phyloP scores from a whole-genome alignment of 306 rosid species.

The Cucumis cinereus region DNA sequence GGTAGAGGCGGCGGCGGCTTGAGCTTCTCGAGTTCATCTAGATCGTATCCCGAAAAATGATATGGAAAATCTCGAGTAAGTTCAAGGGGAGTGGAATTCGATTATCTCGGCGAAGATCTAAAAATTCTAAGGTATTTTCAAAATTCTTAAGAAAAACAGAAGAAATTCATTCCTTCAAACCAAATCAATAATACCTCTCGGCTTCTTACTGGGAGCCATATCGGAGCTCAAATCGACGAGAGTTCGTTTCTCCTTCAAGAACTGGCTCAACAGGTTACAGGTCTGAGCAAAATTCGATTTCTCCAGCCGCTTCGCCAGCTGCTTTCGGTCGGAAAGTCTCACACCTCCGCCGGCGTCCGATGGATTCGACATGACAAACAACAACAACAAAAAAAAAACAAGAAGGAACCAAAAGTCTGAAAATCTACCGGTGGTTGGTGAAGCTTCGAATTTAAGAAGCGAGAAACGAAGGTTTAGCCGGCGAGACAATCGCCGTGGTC shows the following conservation, averaged over 20 bases:
- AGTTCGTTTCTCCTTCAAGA: conserved; percentile 60
- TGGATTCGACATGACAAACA: neutral
- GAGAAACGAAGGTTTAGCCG: neutral
- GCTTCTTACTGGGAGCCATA: neutral
- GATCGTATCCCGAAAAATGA: neutral
- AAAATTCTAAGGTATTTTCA: neutral
- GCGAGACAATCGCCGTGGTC: neutral
- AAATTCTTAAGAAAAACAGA: neutral
- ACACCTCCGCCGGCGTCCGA: neutral
- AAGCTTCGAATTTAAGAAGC: neutral
- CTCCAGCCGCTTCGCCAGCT: conserved; percentile 36
- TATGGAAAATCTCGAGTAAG: neutral
- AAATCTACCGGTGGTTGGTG: neutral
- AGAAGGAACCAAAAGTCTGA: neutral
- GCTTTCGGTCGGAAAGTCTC: neutral
- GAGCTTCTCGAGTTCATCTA: conserved; percentile 12
- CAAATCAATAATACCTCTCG: conserved; percentile 3
- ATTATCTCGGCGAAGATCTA: neutral
- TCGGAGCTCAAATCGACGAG: conserved; percentile 3
- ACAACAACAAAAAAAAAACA: neutral
- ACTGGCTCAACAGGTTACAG: conserved; percentile 50
- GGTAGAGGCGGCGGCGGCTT: conserved; percentile 7
- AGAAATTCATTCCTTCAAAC: neutral
- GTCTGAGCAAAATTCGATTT: conserved; percentile 58
- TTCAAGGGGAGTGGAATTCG: neutral